These are phyloP conservation scores for Kodamaea hsintzibuensis DNA, from an alignment of 805 yeast genomes.

Conservation along the genomic window DNA sequence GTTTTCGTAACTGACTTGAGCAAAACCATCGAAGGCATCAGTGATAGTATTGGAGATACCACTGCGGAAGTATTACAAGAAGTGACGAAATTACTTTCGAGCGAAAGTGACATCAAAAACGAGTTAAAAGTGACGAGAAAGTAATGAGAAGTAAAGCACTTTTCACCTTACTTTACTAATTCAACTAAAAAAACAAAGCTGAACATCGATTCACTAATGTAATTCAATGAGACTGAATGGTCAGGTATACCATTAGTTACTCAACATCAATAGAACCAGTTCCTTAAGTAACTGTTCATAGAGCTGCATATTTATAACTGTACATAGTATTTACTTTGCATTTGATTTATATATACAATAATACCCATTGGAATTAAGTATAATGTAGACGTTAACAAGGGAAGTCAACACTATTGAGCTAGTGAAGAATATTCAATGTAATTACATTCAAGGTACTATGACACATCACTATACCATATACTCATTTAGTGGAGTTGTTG, in stretches of 20 bases:
- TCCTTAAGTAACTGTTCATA: not conserved
- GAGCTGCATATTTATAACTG: constrained; percentile 2
- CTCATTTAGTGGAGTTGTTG: not conserved
- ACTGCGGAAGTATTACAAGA: constrained; percentile 15
- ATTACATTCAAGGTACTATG: too few relatives aligned
- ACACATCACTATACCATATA: not conserved
- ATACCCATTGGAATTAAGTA: not conserved
- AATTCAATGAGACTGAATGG: not conserved
- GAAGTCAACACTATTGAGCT: too few relatives aligned
- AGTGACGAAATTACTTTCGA: constrained; percentile 19
- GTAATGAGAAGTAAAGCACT: not conserved
- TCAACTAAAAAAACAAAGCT: too few relatives aligned
- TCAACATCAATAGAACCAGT: not conserved
- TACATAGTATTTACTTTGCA: not conserved
- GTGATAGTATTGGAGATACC: constrained; percentile 21
- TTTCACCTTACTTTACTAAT: too few relatives aligned
- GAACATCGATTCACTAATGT: not conserved
- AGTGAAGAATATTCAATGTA: too few relatives aligned
- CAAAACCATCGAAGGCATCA: constrained; percentile 29
- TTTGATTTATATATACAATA: not conserved
- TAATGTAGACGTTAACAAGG: not conserved
- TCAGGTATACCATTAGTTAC: not conserved
- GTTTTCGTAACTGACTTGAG: constrained; percentile 31
- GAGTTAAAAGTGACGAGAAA: not conserved
- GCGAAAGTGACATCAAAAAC: not conserved